Evolutionary conservation across 805 yeast species (phyloP).

Genomic region (Zygosaccharomyces pseudorouxii): DNA sequence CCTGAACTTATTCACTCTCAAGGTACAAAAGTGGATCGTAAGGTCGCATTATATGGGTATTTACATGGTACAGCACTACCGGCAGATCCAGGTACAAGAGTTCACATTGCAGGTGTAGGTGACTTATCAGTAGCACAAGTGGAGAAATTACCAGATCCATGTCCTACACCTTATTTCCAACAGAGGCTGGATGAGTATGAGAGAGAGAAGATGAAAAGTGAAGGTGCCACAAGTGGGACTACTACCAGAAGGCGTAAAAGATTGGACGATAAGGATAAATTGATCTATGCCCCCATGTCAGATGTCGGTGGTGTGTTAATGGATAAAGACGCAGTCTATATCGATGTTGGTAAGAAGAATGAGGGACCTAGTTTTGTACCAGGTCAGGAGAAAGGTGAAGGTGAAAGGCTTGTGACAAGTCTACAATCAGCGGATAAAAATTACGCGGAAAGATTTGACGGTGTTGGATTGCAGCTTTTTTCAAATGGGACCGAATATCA

Average conservation of each 20-base stretch:
- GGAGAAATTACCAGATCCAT: constrained; percentile 95
- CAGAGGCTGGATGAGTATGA: constrained; percentile 78
- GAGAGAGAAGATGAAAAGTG: constrained; percentile 68
- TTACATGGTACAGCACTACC: constrained; percentile 90
- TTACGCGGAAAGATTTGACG: constrained; percentile 53
- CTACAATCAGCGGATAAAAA: constrained; percentile 67
- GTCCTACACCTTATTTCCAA: constrained; percentile 93
- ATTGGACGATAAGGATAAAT: constrained; percentile 88
- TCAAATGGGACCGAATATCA: constrained; percentile 52
- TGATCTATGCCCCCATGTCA: constrained; percentile 98
- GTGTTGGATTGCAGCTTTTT: constrained; percentile 73
- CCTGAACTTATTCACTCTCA: constrained; percentile 68
- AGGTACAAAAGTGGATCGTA: constrained; percentile 81
- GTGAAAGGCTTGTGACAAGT: constrained; percentile 79
- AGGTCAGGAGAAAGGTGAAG: constrained; percentile 71
- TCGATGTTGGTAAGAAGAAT: constrained; percentile 46
- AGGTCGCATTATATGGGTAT: constrained; percentile 88
- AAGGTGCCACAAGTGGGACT: constrained; percentile 50
- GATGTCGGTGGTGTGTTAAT: constrained; percentile 98
- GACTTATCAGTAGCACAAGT: constrained; percentile 71
- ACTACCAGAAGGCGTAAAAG: constrained; percentile 78
- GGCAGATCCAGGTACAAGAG: constrained; percentile 54
- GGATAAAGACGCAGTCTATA: constrained; percentile 96
- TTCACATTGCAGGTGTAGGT: constrained; percentile 95
- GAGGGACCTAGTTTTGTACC: constrained; percentile 45